Base-by-base conservation (phyloP, 495 filamentous ascomycete genomes). In the Hypoxylon rickii region DNA sequence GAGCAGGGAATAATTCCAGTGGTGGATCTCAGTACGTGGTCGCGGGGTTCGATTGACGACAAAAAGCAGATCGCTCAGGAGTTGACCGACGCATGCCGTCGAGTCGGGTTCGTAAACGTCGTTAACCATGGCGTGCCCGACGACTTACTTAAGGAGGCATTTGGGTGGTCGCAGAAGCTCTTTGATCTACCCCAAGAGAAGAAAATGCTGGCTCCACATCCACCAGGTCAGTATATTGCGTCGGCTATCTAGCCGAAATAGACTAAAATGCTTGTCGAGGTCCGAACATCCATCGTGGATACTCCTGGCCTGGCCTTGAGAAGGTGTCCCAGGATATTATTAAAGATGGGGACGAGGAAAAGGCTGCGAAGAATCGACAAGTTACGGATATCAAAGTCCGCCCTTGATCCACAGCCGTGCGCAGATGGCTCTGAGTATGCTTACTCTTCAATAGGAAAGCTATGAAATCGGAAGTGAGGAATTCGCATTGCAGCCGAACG, bases 381-480 rank as follows among this genome's bases (percentile, higher is more conserved):
- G 58, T 76, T n/a, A 63, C 68, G 3, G 78, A 79, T 51, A 66
- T 70, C 56, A 80, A 76, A 64, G 73, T 68, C 53, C 20, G 52
- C 37, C 32, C 48, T n/a, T 24, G 4, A 13, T 18, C 1, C 11
- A 13, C 15, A 13, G n/a, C 32, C 0, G 31, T 5, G 26, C n/a
- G 15, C 22, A n/a, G n/a, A n/a, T n/a, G n/a, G n/a, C 34, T 12
- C 7, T 20, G 0, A 26, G 5, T 17, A 48, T 39, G 8, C 17
- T 32, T 33, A 33, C 24, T 22, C 8, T 36, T 20, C 5, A 52
- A 24, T 36, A 86, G 81, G 86, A 89, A 69, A 82, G 79, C 55
- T 89, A 83, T 58, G 86, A 89, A 50, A 83, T 83, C 50, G 86
- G 86, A 7, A 86, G 80, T 53, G 78, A 84, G 26, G 61, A 76